Evolutionary conservation across 352 stramenopile genomes (phyloP).

Genomic region (Phytophthora rubi): DNA sequence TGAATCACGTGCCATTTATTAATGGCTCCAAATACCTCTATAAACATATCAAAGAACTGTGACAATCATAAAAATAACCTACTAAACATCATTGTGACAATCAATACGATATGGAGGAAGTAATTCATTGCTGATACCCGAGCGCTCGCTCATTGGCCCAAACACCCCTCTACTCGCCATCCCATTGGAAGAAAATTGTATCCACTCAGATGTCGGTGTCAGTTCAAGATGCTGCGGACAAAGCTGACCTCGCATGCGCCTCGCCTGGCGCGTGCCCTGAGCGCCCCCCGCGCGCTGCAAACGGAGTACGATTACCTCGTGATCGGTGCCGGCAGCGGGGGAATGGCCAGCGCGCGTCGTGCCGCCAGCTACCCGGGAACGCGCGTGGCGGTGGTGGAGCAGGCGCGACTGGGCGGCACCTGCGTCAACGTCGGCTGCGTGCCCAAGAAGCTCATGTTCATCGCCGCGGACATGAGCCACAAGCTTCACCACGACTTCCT

Average conservation of each 20-base stretch:
- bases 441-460: constrained; percentile 99
- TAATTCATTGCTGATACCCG: neutral
- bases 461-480: constrained; percentile 73
- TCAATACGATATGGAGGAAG: too few relatives aligned
- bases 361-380: constrained; percentile 84
- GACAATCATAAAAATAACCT: too few relatives aligned
- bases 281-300: constrained; percentile 14
- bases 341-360: constrained; percentile 93
- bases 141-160: constrained; percentile 26
- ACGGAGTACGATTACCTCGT: constrained; percentile 89
- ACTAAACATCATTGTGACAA: too few relatives aligned
- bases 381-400: constrained; percentile 96
- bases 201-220: neutral
- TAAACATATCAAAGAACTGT: too few relatives aligned
- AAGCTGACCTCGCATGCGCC: constrained; percentile 13
- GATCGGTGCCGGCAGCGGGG: constrained; percentile 91
- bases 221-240: constrained; percentile 28
- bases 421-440: constrained; percentile 99
- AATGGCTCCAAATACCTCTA: too few relatives aligned
- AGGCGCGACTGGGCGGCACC: constrained; percentile 93
- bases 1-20: too few relatives aligned
- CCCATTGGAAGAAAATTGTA: constrained; percentile 23
- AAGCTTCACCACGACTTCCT: constrained; percentile 56
- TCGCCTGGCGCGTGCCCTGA: constrained; percentile 26
- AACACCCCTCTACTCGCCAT: neutral